Base-by-base conservation (phyloP, 2,329 filamentous ascomycete genomes). In the Berkeleyomyces basicola region DNA sequence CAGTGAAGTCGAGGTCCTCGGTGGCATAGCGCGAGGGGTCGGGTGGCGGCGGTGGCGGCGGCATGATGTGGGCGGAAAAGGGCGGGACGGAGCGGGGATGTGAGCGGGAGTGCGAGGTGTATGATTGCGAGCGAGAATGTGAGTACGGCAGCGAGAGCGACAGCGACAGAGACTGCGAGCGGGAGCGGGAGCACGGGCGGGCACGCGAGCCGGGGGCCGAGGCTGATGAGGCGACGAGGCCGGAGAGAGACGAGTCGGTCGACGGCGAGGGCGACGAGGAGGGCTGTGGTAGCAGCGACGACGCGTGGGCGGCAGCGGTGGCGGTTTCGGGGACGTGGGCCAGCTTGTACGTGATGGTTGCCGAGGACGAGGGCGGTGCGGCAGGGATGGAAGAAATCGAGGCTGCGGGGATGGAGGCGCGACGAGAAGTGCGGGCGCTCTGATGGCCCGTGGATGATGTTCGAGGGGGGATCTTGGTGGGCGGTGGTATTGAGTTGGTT, bases 11-110 rank as follows among this genome's bases (percentile, higher is more conserved):
- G 66, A 83, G 75, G 69, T 83, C 79, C 65, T 81, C 78, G 59
- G 76, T 74, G 66, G 77, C 79, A 66, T 79, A 83, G 63, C 79
- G 78, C 64, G 72, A 70, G 10, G 79, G 77, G 68, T 82, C 77
- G 4, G 76, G 76, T 10, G 76, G 72, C 14, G 72, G 70, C 42
- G 36, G 59, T 31, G 57, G 33, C 42, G 64, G 55, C 47, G 64
- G 61, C 60, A 61, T 57, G 39, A 62, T 55, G 47, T 59, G 64
- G 16, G 64, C 61, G 9, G 62, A 58, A 33, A 62, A 49, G 16
- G 62, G 61, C 11, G 65, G 14, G 62, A 60, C 44, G 37, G 36
- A 55, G 61, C 46, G 9, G 59, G 49, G 63, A 61, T 68, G 62
- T 11, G 63, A 53, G 36, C 46, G 43, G 16, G 57, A 60, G 57